Evolutionary conservation across 306 rosid genomes (phyloP).

Genomic region (Hylodesmum podocarpum): DNA sequence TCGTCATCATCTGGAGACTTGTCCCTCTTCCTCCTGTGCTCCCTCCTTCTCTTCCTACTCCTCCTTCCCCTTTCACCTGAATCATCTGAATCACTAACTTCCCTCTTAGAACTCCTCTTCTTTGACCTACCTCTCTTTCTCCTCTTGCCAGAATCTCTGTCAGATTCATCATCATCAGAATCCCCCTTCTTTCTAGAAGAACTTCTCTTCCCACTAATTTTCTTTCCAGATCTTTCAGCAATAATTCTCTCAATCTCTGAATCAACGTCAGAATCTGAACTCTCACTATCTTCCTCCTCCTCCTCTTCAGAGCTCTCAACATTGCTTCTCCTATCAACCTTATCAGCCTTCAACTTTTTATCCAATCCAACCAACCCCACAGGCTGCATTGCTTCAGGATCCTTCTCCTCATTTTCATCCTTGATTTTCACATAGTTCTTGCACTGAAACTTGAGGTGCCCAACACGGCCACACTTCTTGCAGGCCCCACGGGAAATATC

Average conservation of each 20-base stretch:
- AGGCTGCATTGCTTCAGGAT: conserved; percentile 50
- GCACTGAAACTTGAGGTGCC: conserved; percentile 89
- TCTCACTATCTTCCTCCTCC: conserved; percentile 70
- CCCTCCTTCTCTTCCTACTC: conserved; percentile 58
- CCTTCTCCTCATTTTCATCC: conserved; percentile 71
- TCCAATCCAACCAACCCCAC: conserved; percentile 58
- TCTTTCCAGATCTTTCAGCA: conserved; percentile 66
- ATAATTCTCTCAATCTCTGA: conserved; percentile 82
- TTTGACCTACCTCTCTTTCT: conserved; percentile 84
- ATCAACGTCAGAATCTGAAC: conserved; percentile 72
- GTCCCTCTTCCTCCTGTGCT: conserved; percentile 45
- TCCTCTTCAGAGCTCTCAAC: conserved; percentile 66
- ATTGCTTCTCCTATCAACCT: conserved; percentile 39
- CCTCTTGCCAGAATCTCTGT: conserved; percentile 51
- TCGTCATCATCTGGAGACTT: conserved; percentile 38
- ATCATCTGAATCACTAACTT: conserved; percentile 63
- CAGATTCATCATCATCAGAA: conserved; percentile 48
- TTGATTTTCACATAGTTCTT: conserved; percentile 78
- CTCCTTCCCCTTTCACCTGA: conserved; percentile 51
- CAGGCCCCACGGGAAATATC: conserved; percentile 85
- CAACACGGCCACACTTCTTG: conserved; percentile 95
- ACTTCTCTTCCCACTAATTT: conserved; percentile 40
- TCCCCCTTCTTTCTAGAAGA: conserved; percentile 46
- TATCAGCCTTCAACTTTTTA: conserved; percentile 54
- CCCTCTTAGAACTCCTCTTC: conserved; percentile 66